These are phyloP conservation scores for Sanghuangporus weigelae DNA, from an alignment of 1,284 basidiomycete species.

Conservation along the genomic window DNA sequence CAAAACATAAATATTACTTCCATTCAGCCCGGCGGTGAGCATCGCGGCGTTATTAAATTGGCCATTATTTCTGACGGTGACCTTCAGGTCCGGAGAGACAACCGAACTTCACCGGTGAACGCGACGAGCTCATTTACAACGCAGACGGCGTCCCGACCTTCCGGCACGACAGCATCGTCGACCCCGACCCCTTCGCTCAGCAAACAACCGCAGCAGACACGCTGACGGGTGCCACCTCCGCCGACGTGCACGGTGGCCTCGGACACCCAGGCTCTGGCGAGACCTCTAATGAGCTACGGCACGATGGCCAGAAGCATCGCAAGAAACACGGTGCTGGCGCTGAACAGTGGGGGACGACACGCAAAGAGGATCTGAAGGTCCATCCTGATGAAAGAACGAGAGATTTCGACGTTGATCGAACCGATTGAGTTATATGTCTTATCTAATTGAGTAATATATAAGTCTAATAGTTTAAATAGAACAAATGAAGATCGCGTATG, in stretches of 20 bases:
- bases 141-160: conserved; percentile 12
- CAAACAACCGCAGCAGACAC: conserved; percentile 20
- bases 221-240: conserved; percentile 27
- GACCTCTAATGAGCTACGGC: conserved; percentile 30
- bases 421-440: not conserved
- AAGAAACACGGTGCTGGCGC: not conserved
- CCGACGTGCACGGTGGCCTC: conserved; percentile 28
- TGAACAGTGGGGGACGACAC: not conserved
- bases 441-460: not conserved
- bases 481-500: not conserved
- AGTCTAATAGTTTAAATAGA: not conserved
- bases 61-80: too few relatives aligned
- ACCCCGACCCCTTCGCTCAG: conserved; percentile 19
- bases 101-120: conserved; percentile 8
- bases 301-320: not conserved
- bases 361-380: conserved; percentile 15
- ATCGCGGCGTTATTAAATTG: not conserved
- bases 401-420: not conserved
- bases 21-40: not conserved
- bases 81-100: not conserved
- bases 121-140: conserved; percentile 6
- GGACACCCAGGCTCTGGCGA: conserved; percentile 30
- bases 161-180: conserved; percentile 16
- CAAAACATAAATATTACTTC: not conserved
- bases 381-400: conserved; percentile 5